Evolutionary conservation across 2,329 filamentous ascomycete species (phyloP).

Genomic region (Claviceps quebecensis): DNA sequence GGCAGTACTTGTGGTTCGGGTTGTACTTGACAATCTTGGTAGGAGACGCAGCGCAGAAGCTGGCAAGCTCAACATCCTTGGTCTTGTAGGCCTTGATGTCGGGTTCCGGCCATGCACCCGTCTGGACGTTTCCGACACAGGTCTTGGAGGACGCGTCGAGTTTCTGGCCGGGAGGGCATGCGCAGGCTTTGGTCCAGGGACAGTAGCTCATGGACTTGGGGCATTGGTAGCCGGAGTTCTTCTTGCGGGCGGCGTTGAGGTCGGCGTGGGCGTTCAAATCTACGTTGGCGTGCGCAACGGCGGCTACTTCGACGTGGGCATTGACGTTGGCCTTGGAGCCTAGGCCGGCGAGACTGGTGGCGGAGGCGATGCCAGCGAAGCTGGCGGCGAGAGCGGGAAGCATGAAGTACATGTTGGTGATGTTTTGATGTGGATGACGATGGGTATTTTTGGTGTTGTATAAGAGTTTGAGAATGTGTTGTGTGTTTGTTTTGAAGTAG

Average conservation of each 20-base stretch:
- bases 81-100: constrained; percentile 12
- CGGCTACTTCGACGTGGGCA: constrained; percentile 6
- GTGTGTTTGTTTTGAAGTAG: background rate
- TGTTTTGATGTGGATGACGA: background rate
- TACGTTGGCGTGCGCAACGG: constrained; percentile 3
- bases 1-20: constrained; percentile 20
- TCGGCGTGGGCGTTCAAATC: constrained; percentile 6
- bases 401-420: constrained; percentile 18
- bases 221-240: constrained; percentile 15
- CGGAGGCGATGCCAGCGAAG: constrained; percentile 11
- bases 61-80: constrained; percentile 15
- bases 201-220: constrained; percentile 22
- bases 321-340: constrained; percentile 1
- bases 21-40: constrained; percentile 22
- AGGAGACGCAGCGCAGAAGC: constrained; percentile 22
- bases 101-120: constrained; percentile 22
- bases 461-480: background rate
- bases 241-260: constrained; percentile 9
- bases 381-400: constrained; percentile 14
- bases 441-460: background rate
- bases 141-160: constrained; percentile 18
- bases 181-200: constrained; percentile 26
- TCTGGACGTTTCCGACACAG: constrained; percentile 15
- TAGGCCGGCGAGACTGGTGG: constrained; percentile 17
- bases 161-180: constrained; percentile 27